Conservation (phyloP, 2,329 filamentous ascomycete species). For the Claviceps fusiformis region DNA sequence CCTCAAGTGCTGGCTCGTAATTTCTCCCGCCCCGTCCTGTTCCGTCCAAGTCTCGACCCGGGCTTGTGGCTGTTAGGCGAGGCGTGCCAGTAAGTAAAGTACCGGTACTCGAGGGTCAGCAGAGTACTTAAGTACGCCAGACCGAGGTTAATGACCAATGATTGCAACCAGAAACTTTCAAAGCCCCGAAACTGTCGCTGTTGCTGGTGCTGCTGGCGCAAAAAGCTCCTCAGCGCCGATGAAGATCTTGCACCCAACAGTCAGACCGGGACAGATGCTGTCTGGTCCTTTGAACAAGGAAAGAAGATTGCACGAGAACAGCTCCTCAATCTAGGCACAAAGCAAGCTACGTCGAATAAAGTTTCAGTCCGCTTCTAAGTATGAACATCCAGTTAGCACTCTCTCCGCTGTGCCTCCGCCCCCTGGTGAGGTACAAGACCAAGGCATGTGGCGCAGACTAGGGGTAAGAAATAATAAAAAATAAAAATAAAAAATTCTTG, state of each 20-base stretch:
- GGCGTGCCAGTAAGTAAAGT: background rate
- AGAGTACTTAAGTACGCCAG: background rate
- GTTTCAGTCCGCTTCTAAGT: background rate
- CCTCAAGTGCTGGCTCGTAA: background rate
- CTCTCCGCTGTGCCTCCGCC: background rate
- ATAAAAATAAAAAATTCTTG: background rate
- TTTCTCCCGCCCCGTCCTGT: background rate
- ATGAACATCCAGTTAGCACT: slow-evolving; percentile 3
- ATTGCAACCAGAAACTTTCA: too few species aligned
- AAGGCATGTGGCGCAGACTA: slow-evolving; percentile 3
- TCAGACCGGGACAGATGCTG: background rate
- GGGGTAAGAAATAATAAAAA: background rate
- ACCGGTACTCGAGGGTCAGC: slow-evolving; percentile 1
- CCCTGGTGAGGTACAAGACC: background rate
- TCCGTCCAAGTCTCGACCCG: background rate
- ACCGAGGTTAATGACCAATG: background rate
- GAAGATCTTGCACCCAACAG: background rate
- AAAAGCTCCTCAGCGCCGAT: background rate
- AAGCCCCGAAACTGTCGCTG: background rate
- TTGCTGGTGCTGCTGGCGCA: too few species aligned
- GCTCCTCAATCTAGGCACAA: background rate
- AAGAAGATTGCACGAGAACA: background rate
- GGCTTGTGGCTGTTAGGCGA: background rate
- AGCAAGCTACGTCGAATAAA: background rate
- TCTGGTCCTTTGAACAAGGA: background rate